phyloP scores from a whole-genome alignment of 2,329 filamentous ascomycete genomes.

The Pleurostoma richardsiae region DNA sequence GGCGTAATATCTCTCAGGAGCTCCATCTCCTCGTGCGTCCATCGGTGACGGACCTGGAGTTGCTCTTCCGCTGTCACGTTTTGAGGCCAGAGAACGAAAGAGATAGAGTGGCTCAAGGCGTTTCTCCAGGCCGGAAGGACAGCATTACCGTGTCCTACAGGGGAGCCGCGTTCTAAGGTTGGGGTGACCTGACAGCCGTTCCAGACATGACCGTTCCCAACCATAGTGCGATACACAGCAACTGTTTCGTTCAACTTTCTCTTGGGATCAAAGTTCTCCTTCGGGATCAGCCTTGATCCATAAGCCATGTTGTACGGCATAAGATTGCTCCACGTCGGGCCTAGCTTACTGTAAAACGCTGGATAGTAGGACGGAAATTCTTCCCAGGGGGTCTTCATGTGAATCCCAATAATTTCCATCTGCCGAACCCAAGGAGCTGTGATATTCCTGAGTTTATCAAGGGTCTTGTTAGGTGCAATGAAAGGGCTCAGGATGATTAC shows the following conservation, averaged over 20 bases:
- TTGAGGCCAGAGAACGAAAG: slow-evolving; percentile 25
- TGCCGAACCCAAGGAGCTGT: background rate
- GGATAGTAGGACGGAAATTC: slow-evolving; percentile 25
- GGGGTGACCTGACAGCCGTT: slow-evolving; percentile 27
- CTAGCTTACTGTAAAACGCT: slow-evolving; percentile 36
- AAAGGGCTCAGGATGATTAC: slow-evolving; percentile 1
- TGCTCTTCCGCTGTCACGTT: slow-evolving; percentile 17
- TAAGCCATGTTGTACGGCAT: slow-evolving; percentile 45
- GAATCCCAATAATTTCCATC: slow-evolving; percentile 15
- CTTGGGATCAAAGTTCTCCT: slow-evolving; percentile 20
- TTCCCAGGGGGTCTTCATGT: slow-evolving; percentile 28
- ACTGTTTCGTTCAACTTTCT: slow-evolving; percentile 13
- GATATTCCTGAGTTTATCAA: background rate
- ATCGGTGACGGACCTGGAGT: slow-evolving; percentile 16
- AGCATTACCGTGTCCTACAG: slow-evolving; percentile 20
- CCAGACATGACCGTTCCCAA: slow-evolving; percentile 22
- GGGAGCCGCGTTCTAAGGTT: slow-evolving; percentile 9
- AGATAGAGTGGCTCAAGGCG: slow-evolving; percentile 22
- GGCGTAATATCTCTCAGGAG: slow-evolving; percentile 19
- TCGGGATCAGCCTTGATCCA: slow-evolving; percentile 37
- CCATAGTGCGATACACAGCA: slow-evolving; percentile 20
- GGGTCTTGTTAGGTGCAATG: slow-evolving; percentile 2
- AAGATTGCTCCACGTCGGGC: slow-evolving; percentile 33
- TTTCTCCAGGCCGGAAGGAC: slow-evolving; percentile 33
- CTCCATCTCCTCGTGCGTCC: slow-evolving; percentile 18